Evolutionary conservation across 2,329 filamentous ascomycete genomes (phyloP).

Genomic region (Hypoxylon sp.): DNA sequence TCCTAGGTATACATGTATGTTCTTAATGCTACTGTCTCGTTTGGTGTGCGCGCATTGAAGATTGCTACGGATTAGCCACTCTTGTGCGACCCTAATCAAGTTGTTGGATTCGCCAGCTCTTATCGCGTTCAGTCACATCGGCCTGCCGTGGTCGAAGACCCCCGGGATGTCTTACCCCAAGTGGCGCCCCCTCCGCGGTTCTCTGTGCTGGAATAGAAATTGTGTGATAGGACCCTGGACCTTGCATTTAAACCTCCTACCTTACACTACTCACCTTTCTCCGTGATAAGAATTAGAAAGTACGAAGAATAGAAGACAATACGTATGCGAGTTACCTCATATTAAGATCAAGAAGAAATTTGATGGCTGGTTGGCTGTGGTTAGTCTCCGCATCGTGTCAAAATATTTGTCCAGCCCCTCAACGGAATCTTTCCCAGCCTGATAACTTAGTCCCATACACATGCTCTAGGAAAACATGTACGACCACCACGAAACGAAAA

Average conservation of each 20-base stretch:
- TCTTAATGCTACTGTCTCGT: conserved; percentile 16
- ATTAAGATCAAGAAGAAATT: conserved; percentile 1
- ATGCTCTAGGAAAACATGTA: conserved; percentile 14
- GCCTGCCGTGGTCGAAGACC: conserved; percentile 7
- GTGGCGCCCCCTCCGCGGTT: conserved; percentile 19
- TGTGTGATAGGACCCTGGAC: conserved; percentile 29
- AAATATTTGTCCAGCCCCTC: conserved; percentile 3
- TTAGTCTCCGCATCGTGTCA: background rate
- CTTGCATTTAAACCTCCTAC: background rate
- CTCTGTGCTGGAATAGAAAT: conserved; percentile 21
- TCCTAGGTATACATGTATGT: background rate
- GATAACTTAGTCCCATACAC: conserved; percentile 8
- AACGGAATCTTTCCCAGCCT: conserved; percentile 4
- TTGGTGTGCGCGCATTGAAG: conserved; percentile 16
- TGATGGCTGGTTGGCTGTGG: background rate
- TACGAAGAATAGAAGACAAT: background rate
- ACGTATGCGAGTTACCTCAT: background rate
- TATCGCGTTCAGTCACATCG: conserved; percentile 30
- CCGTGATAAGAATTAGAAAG: conserved; percentile 11
- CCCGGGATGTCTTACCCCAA: conserved; percentile 30
- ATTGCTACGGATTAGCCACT: conserved; percentile 21
- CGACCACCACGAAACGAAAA: conserved; percentile 6
- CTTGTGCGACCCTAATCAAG: conserved; percentile 21
- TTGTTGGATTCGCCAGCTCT: conserved; percentile 33
- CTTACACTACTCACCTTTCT: background rate